Evolutionary conservation across 768 basidiomycete genomes (phyloP).

Genomic region (Serendipita vermifera): DNA sequence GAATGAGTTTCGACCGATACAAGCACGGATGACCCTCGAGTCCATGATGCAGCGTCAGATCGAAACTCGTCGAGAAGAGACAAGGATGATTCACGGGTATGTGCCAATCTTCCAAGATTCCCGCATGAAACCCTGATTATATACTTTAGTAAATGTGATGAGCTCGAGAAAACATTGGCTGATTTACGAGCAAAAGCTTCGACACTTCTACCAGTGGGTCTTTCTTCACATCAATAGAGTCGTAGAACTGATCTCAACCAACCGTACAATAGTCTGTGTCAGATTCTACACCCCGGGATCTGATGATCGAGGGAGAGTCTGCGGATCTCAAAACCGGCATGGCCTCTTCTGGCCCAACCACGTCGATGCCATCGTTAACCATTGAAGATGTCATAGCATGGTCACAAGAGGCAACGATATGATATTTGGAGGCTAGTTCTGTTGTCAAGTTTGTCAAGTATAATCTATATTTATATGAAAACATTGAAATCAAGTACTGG

Average conservation of each 20-base stretch:
- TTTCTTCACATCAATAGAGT: too few relatives aligned
- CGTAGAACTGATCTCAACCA: too few relatives aligned
- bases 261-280: too few relatives aligned
- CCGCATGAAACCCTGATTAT: not conserved
- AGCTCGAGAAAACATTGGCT: not conserved
- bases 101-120: not conserved
- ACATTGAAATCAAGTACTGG: not conserved
- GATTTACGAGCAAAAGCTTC: not conserved
- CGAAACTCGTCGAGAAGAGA: slow-evolving; percentile 1
- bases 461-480: not conserved
- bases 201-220: too few relatives aligned
- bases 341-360: too few relatives aligned
- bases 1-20: slow-evolving; percentile 5
- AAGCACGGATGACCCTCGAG: slow-evolving; percentile 1
- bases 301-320: too few relatives aligned
- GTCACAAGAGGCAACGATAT: not conserved
- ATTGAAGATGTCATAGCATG: not conserved
- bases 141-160: slow-evolving; percentile 3
- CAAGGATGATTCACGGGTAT: not conserved
- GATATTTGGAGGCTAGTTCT: too few relatives aligned
- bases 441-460: too few relatives aligned
- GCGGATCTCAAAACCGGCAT: too few relatives aligned
- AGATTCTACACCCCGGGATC: too few relatives aligned
- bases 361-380: not conserved
- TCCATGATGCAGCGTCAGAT: slow-evolving; percentile 8